Evolutionary conservation across 2,329 filamentous ascomycete species (phyloP).

Genomic region (Periglandula ipomoeae): DNA sequence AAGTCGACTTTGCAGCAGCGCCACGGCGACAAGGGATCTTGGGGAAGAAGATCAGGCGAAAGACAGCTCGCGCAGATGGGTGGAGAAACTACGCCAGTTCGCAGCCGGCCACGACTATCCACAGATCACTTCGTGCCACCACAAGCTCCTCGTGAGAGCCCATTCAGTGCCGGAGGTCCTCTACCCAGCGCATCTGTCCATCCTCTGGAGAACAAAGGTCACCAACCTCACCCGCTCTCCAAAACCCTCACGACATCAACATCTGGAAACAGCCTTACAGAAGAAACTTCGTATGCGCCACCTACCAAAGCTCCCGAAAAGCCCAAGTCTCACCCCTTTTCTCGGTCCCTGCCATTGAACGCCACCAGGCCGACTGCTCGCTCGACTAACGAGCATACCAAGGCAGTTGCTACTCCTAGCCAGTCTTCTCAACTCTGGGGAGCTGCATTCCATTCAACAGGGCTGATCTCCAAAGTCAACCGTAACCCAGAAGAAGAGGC

Average conservation of each 20-base stretch:
- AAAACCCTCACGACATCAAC: constrained; percentile 81
- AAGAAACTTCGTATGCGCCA: constrained; percentile 46
- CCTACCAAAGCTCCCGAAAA: constrained; percentile 17
- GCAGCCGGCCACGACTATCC: constrained; percentile 63
- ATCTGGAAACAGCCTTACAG: constrained; percentile 66
- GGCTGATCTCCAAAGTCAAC: constrained; percentile 90
- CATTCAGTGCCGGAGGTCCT: constrained; percentile 48
- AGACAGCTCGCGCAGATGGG: constrained; percentile 42
- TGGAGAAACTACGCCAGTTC: constrained; percentile 47
- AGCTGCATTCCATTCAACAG: constrained; percentile 87
- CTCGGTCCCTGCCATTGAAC: constrained; percentile 29
- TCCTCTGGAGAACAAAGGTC: constrained; percentile 31
- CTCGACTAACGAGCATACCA: constrained; percentile 19
- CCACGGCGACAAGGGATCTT: constrained; percentile 57
- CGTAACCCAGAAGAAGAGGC: constrained; percentile 63
- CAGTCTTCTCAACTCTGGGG: constrained; percentile 54
- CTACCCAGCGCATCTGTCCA: constrained; percentile 46
- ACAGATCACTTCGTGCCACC: constrained; percentile 69
- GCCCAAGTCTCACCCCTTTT: constrained; percentile 26
- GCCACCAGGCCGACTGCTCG: constrained; percentile 26
- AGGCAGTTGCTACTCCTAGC: constrained; percentile 36
- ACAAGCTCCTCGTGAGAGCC: constrained; percentile 48
- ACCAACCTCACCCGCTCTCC: constrained; percentile 73
- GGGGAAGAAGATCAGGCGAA: constrained; percentile 50
- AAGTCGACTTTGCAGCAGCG: constrained; percentile 86